Evolutionary conservation across 176 grass and related monocot genomes (phyloP).

Genomic region (Triticum turgidum): DNA sequence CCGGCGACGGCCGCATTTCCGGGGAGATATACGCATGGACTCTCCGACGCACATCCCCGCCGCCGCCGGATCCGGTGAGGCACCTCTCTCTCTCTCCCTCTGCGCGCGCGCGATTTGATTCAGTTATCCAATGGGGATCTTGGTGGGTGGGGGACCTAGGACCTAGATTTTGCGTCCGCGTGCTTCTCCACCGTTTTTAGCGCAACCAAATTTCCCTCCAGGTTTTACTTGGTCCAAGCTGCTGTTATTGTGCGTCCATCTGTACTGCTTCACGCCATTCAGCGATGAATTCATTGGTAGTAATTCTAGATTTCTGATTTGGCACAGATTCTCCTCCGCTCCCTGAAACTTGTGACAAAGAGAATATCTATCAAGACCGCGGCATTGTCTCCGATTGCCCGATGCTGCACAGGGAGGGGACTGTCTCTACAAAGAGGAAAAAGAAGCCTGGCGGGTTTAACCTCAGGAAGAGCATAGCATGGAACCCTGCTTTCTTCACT

Average conservation of each 20-base stretch:
- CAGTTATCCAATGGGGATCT: neutral
- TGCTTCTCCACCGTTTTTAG: neutral
- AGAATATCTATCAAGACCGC: constrained; percentile 36
- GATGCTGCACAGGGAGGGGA: neutral
- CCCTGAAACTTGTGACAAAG: constrained; percentile 31
- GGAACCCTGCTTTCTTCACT: constrained; percentile 85
- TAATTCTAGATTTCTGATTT: constrained; percentile 2
- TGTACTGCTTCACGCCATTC: neutral
- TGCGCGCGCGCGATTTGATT: neutral
- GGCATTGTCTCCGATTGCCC: constrained; percentile 6
- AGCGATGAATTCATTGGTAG: neutral
- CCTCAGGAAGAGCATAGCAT: constrained; percentile 88
- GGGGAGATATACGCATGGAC: neutral
- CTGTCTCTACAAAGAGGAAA: constrained; percentile 23
- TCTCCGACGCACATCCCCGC: constrained; percentile 11
- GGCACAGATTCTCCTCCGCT: neutral
- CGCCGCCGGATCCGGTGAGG: constrained; percentile 26
- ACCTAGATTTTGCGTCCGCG: neutral
- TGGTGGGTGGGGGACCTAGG: neutral
- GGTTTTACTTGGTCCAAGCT: neutral
- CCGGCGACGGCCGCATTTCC: neutral
- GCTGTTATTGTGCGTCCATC: neutral
- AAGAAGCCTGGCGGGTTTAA: constrained; percentile 56
- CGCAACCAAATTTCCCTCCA: neutral
- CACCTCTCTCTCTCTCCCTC: neutral